These are phyloP conservation scores for Nepenthes gracilis DNA, from an alignment of 148 eudicot species.

Conservation along the genomic window DNA sequence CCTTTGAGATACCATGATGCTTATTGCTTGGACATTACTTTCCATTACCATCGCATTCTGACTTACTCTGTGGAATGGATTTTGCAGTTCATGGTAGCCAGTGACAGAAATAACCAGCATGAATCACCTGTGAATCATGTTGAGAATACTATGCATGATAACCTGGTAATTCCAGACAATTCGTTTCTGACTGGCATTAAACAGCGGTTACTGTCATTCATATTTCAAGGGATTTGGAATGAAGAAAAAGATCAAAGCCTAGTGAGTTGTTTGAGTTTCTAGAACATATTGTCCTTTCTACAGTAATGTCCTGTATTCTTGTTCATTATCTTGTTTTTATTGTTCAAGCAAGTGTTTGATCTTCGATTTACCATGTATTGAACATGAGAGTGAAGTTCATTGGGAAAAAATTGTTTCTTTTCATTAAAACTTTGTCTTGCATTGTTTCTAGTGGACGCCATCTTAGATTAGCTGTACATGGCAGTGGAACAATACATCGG, in stretches of 20 bases:
- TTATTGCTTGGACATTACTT: no score
- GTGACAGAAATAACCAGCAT: slow-evolving; percentile 25
- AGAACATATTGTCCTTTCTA: no score
- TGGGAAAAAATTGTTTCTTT: no score
- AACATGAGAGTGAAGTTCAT: no score
- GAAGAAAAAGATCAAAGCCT: slow-evolving; percentile 74
- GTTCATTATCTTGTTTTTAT: slow-evolving; percentile 2
- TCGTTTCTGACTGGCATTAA: slow-evolving; percentile 73
- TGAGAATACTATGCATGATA: slow-evolving; percentile 24
- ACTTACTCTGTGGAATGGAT: slow-evolving; percentile 5
- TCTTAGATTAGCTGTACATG: no score
- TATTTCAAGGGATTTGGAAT: slow-evolving; percentile 74
- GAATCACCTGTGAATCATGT: slow-evolving; percentile 28
- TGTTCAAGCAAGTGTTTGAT: no score
- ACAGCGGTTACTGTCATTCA: slow-evolving; percentile 88
- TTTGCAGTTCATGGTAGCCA: slow-evolving; percentile 29
- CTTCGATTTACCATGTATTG: no score
- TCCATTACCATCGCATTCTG: no score
- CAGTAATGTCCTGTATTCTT: slow-evolving; percentile 2
- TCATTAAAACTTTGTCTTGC: no score
- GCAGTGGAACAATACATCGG: no score
- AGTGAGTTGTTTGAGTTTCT: slow-evolving; percentile 29
- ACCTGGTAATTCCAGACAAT: slow-evolving; percentile 16
- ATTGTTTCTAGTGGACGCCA: no score
- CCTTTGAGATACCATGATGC: no score